phyloP scores from a whole-genome alignment of 1,139 yeast genomes.

The Yamadazyma dendronema region DNA sequence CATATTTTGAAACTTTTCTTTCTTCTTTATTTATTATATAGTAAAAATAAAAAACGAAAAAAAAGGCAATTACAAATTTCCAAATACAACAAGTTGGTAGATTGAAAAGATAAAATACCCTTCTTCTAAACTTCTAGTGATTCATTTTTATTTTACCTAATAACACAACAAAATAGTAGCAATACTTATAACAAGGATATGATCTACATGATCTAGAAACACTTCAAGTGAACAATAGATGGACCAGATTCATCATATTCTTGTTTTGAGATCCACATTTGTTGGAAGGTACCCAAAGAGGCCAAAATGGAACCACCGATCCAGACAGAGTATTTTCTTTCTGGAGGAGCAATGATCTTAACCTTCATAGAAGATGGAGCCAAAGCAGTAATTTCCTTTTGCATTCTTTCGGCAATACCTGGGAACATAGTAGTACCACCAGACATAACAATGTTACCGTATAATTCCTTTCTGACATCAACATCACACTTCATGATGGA shows the following conservation, averaged over 20 bases:
- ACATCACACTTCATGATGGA: conserved; percentile 99
- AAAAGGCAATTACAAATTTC: conserved; percentile 7
- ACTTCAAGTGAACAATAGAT: conserved; percentile 99
- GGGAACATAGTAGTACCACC: conserved; percentile 99
- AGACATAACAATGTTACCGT: conserved; percentile 99
- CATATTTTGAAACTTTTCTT: conserved; percentile 10
- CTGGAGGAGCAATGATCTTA: conserved; percentile 99
- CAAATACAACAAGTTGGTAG: conserved; percentile 4
- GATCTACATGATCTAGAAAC: conserved; percentile 68
- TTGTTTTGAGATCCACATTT: conserved; percentile 99
- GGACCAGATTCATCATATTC: conserved; percentile 99
- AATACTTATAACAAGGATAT: conserved; percentile 3
- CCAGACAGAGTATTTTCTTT: conserved; percentile 99
- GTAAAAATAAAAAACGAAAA: conserved; percentile 16
- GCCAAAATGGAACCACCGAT: conserved; percentile 99
- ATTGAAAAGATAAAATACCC: conserved; percentile 3
- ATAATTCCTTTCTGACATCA: conserved; percentile 98
- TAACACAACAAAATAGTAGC: conserved; percentile 3
- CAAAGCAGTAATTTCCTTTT: conserved; percentile 98
- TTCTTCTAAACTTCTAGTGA: conserved; percentile 4
- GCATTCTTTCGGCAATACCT: conserved; percentile 99
- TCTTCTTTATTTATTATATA: conserved; percentile 17
- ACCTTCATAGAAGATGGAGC: conserved; percentile 99
- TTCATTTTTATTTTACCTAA: conserved; percentile 4
- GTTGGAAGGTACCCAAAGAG: conserved; percentile 98